Conservation (phyloP, 208 protist species). For the Trichomonas tenax region DNA sequence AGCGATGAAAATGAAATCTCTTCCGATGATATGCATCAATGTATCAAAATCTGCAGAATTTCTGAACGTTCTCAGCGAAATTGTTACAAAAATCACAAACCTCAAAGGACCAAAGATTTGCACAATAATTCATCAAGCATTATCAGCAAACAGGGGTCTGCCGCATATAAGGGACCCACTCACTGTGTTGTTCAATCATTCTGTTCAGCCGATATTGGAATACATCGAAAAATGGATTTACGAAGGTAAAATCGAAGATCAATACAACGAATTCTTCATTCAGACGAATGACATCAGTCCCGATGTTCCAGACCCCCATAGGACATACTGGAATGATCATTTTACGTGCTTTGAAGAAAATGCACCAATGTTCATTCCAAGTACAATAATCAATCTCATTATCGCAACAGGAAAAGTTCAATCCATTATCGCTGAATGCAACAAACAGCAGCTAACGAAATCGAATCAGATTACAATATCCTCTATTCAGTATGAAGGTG, state of each 20-base stretch:
- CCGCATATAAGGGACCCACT: neutral
- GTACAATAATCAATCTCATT: neutral
- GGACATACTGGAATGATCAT: neutral
- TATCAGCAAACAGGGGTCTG: neutral
- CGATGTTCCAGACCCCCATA: neutral
- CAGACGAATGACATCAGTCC: neutral
- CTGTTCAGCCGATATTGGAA: neutral
- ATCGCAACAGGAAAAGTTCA: neutral
- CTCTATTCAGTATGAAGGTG: neutral
- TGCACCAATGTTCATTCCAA: neutral
- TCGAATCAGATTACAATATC: neutral
- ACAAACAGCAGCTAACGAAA: neutral
- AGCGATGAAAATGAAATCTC: neutral
- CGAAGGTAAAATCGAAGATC: neutral
- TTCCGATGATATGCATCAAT: neutral
- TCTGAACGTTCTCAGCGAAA: neutral
- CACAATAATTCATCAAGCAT: neutral
- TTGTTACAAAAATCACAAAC: neutral
- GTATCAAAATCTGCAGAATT: neutral
- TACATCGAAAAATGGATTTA: slow-evolving; percentile 19
- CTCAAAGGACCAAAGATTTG: neutral
- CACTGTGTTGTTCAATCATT: neutral
- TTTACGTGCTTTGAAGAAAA: neutral
- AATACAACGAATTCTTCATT: slow-evolving; percentile 7
- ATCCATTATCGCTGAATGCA: neutral